Conservation (phyloP, 148 eudicot species). For the Fagopyrum homotropicum region DNA sequence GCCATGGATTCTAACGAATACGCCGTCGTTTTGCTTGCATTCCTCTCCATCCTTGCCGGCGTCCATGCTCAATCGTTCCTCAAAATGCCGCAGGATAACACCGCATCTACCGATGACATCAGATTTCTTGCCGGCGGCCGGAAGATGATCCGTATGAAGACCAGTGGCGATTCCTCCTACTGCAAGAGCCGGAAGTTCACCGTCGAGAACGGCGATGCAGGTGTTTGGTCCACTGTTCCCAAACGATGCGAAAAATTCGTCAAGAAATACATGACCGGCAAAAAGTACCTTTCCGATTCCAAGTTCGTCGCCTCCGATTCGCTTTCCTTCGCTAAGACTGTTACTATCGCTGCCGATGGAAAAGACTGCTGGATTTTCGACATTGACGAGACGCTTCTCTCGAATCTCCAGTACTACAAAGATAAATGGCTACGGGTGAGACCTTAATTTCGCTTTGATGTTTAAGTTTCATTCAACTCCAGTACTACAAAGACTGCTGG, state of each 20-base stretch:
- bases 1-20: neutral
- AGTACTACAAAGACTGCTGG: too few species aligned
- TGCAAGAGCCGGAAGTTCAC: slow-evolving; percentile 76
- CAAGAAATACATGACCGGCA: slow-evolving; percentile 42
- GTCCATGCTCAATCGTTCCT: neutral
- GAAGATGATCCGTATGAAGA: neutral
- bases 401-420: slow-evolving; percentile 25
- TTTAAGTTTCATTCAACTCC: neutral
- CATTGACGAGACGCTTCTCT: slow-evolving; percentile 74
- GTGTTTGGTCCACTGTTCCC: slow-evolving; percentile 41
- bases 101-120: slow-evolving; percentile 6
- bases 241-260: slow-evolving; percentile 38
- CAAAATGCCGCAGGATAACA: neutral
- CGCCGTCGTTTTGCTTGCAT: neutral
- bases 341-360: slow-evolving; percentile 35
- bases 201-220: slow-evolving; percentile 63
- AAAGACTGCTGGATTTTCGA: slow-evolving; percentile 80
- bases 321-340: slow-evolving; percentile 38
- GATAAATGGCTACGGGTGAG: slow-evolving; percentile 28
- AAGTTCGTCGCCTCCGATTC: slow-evolving; percentile 35
- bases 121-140: neutral
- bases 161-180: slow-evolving; percentile 21
- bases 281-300: slow-evolving; percentile 41
- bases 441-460: neutral
- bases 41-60: neutral